Percentiles rank a stretch among this genome's conserved stretches.
Evolutionary conservation across 192 early-diverging fungal genomes (phyloP).

Genomic region (Jimgerdemannia flammicorona): DNA sequence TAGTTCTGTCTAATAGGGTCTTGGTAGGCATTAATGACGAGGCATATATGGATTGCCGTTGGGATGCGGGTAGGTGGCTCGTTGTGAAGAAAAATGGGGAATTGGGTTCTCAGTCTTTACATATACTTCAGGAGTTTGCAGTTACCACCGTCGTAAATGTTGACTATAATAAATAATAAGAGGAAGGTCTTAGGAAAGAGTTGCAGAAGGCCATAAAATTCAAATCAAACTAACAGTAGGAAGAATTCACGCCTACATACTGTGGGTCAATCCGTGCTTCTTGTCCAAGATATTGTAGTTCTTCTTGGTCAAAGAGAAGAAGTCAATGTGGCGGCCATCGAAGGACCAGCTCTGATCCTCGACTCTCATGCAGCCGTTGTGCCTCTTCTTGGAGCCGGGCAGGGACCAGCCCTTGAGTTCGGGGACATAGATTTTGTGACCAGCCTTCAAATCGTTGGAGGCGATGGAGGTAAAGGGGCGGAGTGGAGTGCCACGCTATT

Average conservation of each 20-base stretch:
- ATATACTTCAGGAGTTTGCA: constrained; percentile 25
- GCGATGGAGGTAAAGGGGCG: constrained; percentile 32
- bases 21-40: too few species aligned
- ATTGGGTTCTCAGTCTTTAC: constrained; percentile 4
- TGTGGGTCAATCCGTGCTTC: not conserved
- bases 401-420: constrained; percentile 27
- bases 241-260: not conserved
- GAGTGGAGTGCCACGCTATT: constrained; percentile 24
- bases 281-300: constrained; percentile 25
- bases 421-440: constrained; percentile 35
- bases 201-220: not conserved
- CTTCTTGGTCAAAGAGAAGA: constrained; percentile 15
- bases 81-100: too few species aligned
- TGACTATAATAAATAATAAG: constrained; percentile 14
- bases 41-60: too few species aligned
- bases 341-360: constrained; percentile 34
- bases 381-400: constrained; percentile 20
- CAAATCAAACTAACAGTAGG: not conserved
- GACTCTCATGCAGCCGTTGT: constrained; percentile 33
- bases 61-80: too few species aligned
- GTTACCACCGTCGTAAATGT: constrained; percentile 33
- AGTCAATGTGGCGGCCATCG: constrained; percentile 26
- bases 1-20: too few species aligned
- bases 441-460: constrained; percentile 29
- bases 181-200: not conserved